Percentiles rank a stretch among this genome's conserved stretches.
phyloP scores from a whole-genome alignment of 2,329 filamentous ascomycete genomes.

The Neobulgaria alba region DNA sequence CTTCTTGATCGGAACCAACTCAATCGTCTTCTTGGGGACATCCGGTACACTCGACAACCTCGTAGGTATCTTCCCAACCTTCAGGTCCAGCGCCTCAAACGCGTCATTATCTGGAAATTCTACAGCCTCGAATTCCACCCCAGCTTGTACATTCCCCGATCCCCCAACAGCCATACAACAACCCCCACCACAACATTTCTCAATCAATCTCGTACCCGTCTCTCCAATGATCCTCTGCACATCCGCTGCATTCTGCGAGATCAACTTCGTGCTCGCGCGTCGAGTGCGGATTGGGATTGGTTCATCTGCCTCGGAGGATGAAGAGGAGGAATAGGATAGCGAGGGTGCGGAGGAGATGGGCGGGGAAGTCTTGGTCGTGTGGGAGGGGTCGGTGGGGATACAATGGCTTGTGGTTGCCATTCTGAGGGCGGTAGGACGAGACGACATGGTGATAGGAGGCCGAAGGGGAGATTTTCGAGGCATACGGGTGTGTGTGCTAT shows the following conservation, averaged over 20 bases:
- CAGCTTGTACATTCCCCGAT: slow-evolving; percentile 31
- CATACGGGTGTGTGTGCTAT: no score
- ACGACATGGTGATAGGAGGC: slow-evolving; percentile 16
- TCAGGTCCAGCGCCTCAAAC: slow-evolving; percentile 69
- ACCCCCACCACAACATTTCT: slow-evolving; percentile 55
- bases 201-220: slow-evolving; percentile 52
- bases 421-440: slow-evolving; percentile 19
- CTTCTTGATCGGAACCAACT: slow-evolving; percentile 50
- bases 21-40: slow-evolving; percentile 67
- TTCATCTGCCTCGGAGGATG: slow-evolving; percentile 43
- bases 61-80: slow-evolving; percentile 66
- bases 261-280: slow-evolving; percentile 61
- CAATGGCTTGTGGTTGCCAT: slow-evolving; percentile 26
- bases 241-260: slow-evolving; percentile 53
- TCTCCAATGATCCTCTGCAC: slow-evolving; percentile 57
- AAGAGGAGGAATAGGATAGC: slow-evolving; percentile 54
- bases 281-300: slow-evolving; percentile 49
- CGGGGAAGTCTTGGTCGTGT: slow-evolving; percentile 11
- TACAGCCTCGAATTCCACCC: slow-evolving; percentile 44
- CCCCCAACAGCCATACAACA: slow-evolving; percentile 45
- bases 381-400: slow-evolving; percentile 24
- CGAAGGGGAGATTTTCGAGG: no score
- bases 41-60: slow-evolving; percentile 62
- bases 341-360: slow-evolving; percentile 49
- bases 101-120: slow-evolving; percentile 71